Evolutionary conservation across 2,329 filamentous ascomycete genomes (phyloP), one percentile per base, ranked within the genome.

Genomic region (Pseudocercospora fuligena): DNA sequence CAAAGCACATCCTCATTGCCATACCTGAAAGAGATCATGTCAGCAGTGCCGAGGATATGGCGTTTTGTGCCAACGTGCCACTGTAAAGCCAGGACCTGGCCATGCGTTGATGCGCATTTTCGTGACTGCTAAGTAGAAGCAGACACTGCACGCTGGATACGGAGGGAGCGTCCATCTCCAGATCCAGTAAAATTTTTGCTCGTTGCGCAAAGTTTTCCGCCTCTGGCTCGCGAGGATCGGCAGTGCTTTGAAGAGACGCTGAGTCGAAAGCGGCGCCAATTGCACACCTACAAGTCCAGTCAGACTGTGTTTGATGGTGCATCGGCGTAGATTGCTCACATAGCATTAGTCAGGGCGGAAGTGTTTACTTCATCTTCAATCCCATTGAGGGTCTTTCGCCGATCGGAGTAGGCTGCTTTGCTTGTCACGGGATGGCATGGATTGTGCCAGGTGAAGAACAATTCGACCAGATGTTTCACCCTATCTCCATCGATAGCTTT

Each of bases 391-490:
- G 12, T 25, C 14, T 16, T 25, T 19, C 25, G 51, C 16, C 23
- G 51, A 25, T 54, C 51, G 5, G 23, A 25, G 51, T 27, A 54
- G 12, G 31, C 14, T 31, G 53, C 53, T 31, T 16, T 76, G 61
- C 84, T 81, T 2, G 84, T 80, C 1, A 82, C 78, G 54, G 82
- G 80, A 54, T 81, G 80, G 49, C 79, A 79, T 5, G 82, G 77
- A 56, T 84, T 83, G 69, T 84, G 81, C 82, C 82, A 84, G 1
- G 81, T 78, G 63, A 84, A 84, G 63, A 81, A 84, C 0, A 84
- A 75, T 36, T 80, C 76, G 5, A 82, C 74, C 1, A 84, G 76
- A 70, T 84, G 82, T 29, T 33, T n/a, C 27, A 31, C 53, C 1
- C 12, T 8, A 14, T 27, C 25, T 5, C 5, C 12, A 14, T 31